Evolutionary conservation across 2,329 filamentous ascomycete genomes (phyloP).

Genomic region (Pyrenophora tritici-repentis): DNA sequence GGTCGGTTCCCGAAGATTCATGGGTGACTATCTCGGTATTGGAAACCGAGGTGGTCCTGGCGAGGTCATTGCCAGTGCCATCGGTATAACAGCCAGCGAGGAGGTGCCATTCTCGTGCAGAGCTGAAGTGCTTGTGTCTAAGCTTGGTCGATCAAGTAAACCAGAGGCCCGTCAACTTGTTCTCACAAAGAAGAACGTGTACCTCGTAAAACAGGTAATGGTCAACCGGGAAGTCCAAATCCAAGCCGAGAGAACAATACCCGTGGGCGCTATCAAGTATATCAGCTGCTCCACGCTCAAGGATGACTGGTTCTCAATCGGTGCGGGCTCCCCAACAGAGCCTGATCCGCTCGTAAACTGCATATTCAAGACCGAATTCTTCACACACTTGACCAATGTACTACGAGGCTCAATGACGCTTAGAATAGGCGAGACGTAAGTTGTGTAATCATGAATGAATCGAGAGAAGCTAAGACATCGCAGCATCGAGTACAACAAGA

Average conservation of each 20-base stretch:
- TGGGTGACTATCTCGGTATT: constrained; percentile 93
- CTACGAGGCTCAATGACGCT: constrained; percentile 82
- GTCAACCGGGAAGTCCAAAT: constrained; percentile 84
- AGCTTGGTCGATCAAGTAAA: constrained; percentile 96
- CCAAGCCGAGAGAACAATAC: constrained; percentile 77
- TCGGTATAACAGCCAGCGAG: constrained; percentile 74
- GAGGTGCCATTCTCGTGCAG: constrained; percentile 86
- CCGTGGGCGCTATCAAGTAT: constrained; percentile 86
- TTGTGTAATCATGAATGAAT: constrained; percentile 10
- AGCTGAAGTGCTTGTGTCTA: constrained; percentile 86
- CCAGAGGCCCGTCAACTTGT: constrained; percentile 83
- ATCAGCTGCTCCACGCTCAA: constrained; percentile 78
- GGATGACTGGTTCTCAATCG: constrained; percentile 96
- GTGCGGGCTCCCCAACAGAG: constrained; percentile 87
- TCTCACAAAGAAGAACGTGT: constrained; percentile 83
- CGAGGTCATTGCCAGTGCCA: constrained; percentile 75
- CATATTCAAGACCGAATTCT: constrained; percentile 94
- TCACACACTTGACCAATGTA: constrained; percentile 82
- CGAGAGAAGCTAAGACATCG: constrained; percentile 27
- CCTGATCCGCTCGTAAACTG: constrained; percentile 93
- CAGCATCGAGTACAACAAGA: constrained; percentile 93
- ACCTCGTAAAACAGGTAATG: constrained; percentile 83
- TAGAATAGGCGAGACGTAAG: constrained; percentile 73
- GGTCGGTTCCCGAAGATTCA: constrained; percentile 85
- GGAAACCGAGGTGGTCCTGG: constrained; percentile 80